Evolutionary conservation across 495 filamentous ascomycete genomes (phyloP).

Genomic region (Hypoxylon subgilvum): DNA sequence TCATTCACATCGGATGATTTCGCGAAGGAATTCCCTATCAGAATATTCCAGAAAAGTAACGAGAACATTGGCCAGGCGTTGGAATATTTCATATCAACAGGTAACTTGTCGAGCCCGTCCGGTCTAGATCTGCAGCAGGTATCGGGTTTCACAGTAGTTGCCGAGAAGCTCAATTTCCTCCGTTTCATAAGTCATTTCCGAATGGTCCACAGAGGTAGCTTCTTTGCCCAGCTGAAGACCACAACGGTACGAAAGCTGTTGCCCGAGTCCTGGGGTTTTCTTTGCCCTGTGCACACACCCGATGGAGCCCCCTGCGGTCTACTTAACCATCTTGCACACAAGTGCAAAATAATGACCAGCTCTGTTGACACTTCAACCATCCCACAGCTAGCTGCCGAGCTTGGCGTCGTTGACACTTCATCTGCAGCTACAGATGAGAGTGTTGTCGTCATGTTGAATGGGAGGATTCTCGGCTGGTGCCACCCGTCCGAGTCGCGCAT

Average conservation of each 20-base stretch:
- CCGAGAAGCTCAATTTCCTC: slow-evolving; percentile 98
- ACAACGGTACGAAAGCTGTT: slow-evolving; percentile 94
- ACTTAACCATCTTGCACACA: slow-evolving; percentile 93
- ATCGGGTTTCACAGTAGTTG: slow-evolving; percentile 93
- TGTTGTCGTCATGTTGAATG: slow-evolving; percentile 87
- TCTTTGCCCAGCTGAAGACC: slow-evolving; percentile 97
- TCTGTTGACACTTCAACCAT: slow-evolving; percentile 73
- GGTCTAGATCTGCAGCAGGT: slow-evolving; percentile 93
- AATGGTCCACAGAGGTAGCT: slow-evolving; percentile 98
- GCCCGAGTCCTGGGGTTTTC: slow-evolving; percentile 95
- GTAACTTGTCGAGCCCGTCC: slow-evolving; percentile 87
- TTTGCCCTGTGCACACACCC: slow-evolving; percentile 96
- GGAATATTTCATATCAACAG: slow-evolving; percentile 96
- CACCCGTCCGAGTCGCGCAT: slow-evolving; percentile 76
- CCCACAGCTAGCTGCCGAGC: slow-evolving; percentile 70
- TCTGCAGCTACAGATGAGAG: slow-evolving; percentile 78
- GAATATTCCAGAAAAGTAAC: slow-evolving; percentile 77
- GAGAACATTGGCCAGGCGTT: slow-evolving; percentile 85
- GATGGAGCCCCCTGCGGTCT: slow-evolving; percentile 94
- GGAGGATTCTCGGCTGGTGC: slow-evolving; percentile 87
- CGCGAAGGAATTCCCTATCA: slow-evolving; percentile 74
- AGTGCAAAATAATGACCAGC: slow-evolving; percentile 84
- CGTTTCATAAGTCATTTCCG: slow-evolving; percentile 99
- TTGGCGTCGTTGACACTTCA: slow-evolving; percentile 75
- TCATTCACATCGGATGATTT: slow-evolving; percentile 76